phyloP scores from a whole-genome alignment of 176 grass and related monocot genomes.

The Triticum monococcum region DNA sequence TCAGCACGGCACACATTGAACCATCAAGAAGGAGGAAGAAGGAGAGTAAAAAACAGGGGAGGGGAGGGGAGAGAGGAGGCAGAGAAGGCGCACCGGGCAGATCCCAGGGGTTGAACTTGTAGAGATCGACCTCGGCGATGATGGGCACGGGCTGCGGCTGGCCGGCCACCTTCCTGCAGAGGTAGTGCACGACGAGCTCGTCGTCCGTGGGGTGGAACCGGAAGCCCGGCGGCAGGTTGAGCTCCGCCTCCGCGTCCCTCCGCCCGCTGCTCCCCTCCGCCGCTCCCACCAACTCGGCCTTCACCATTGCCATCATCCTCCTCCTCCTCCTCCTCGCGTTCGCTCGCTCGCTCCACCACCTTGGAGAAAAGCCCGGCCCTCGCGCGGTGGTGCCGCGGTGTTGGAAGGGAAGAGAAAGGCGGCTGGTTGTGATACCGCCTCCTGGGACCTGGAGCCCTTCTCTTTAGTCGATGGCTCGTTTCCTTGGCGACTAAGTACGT shows the following conservation, averaged over 20 bases:
- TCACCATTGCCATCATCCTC: slow-evolving; percentile 9
- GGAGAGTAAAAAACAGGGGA: neutral
- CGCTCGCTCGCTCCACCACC: neutral
- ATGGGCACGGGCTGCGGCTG: slow-evolving; percentile 64
- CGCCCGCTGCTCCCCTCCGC: slow-evolving; percentile 19
- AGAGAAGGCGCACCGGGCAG: slow-evolving; percentile 45
- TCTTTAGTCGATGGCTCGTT: neutral
- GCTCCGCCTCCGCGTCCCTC: slow-evolving; percentile 73
- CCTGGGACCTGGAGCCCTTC: neutral
- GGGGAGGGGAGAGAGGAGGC: neutral
- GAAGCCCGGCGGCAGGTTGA: slow-evolving; percentile 89
- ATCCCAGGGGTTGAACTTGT: slow-evolving; percentile 90
- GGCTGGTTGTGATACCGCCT: neutral
- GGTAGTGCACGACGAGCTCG: slow-evolving; percentile 80
- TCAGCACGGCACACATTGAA: neutral
- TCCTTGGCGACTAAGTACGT: neutral
- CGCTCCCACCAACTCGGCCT: neutral
- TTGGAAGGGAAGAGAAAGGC: neutral
- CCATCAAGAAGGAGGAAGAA: neutral
- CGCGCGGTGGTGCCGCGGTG: too few relatives aligned
- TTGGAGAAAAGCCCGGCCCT: neutral
- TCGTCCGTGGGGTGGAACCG: slow-evolving; percentile 97
- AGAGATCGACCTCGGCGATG: slow-evolving; percentile 93
- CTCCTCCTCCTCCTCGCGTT: neutral
- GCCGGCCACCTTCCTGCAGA: slow-evolving; percentile 55